Conservation (phyloP, 2,329 filamentous ascomycete species). For the Ceratocystis albifundus region DNA sequence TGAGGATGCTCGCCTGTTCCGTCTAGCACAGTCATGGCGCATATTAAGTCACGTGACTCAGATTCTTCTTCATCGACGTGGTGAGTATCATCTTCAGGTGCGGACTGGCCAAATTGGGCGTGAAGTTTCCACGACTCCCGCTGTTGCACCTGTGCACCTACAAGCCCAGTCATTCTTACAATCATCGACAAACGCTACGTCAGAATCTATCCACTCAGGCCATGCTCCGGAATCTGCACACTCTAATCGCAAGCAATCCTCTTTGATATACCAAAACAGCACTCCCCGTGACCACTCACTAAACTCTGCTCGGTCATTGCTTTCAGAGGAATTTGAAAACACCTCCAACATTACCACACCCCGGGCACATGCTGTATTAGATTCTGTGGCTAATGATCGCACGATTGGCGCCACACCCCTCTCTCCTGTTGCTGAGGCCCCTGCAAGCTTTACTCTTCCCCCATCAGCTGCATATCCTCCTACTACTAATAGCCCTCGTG, state of each 20-base stretch:
- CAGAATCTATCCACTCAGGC: not conserved
- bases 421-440: constrained; percentile 39
- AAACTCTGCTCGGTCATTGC: constrained; percentile 35
- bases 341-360: constrained; percentile 53
- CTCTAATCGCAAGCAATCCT: constrained; percentile 9
- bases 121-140: constrained; percentile 10
- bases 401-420: constrained; percentile 32
- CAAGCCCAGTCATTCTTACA: not conserved
- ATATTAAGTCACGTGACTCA: constrained; percentile 46
- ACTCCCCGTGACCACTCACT: constrained; percentile 2
- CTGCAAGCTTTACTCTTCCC: constrained; percentile 40
- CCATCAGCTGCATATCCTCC: constrained; percentile 35
- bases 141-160: constrained; percentile 18
- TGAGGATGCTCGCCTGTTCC: constrained; percentile 44
- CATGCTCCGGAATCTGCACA: not conserved
- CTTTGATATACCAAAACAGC: not conserved
- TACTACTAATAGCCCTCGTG: constrained; percentile 32
- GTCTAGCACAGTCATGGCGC: constrained; percentile 54
- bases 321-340: constrained; percentile 48
- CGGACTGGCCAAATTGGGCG: constrained; percentile 28
- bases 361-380: constrained; percentile 41
- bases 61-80: constrained; percentile 43
- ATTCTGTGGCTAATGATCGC: constrained; percentile 27
- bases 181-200: not conserved
- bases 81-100: constrained; percentile 45